Evolutionary conservation across 2,329 filamentous ascomycete species (phyloP), one percentile per base, ranked within the genome.

Genomic region (Aaosphaeria pasadenensis): DNA sequence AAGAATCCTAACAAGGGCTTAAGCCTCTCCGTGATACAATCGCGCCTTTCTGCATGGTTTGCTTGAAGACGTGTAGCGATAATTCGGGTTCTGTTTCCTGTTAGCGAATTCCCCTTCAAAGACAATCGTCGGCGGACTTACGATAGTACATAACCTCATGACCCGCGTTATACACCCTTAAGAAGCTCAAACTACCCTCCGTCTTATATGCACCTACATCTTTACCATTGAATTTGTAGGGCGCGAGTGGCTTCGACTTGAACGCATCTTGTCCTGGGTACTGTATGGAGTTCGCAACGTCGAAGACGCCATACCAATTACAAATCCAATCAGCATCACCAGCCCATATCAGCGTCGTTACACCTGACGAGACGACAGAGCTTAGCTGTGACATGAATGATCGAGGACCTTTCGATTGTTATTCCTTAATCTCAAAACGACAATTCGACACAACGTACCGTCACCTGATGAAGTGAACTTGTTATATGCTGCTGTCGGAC

Each of bases 181-280:
- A 71, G 57, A 77, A 77, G 29, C 69, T 72, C 33, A 80, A 64
- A 48, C 90, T 91, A 6, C 84, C 87, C 57, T 82, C 86, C 64
- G 91, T 87, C 11, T 88, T 81, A 60, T 74, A 78, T 41, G 68
- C 69, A 39, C 71, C 76, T 4, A 68, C 63, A 59, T 79, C 76
- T 60, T 73, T 74, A 3, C 75, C 74, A 52, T 77, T 62, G 45
- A 60, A 59, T 41, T 71, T 70, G 11, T 65, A 62, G 4, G 70
- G 71, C 4, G 49, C 53, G 36, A 79, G 43, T 50, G 77, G 66
- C 11, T 63, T 64, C 58, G 73, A 75, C 0, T 75, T 75, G 6
- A 77, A 76, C 3, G 43, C 45, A 1, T 48, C 42, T 54, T 66
- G 76, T 2, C 71, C 71, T 0, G 67, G 53, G 1, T 71, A 69